Base-by-base conservation (phyloP, 768 basidiomycete species). In the Termitomyces sp. region DNA sequence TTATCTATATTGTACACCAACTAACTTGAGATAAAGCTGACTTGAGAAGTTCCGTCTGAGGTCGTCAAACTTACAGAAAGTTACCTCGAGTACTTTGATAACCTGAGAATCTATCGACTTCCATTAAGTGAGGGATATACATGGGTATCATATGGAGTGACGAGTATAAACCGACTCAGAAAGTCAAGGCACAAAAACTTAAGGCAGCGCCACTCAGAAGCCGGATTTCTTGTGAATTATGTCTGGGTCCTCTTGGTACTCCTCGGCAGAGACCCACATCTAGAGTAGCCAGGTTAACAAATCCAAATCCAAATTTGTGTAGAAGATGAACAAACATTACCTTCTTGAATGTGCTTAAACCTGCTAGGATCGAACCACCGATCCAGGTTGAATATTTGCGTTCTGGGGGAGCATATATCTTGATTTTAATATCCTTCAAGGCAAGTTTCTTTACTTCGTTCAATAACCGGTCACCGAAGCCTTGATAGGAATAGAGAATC, bases 241-340 rank as follows among this genome's bases (percentile, higher is more conserved):
- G 68, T 98, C 95, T 55, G 96, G 95, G 74, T 98, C 96, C 73
- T 99, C 96, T 74, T 97, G 94, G 70, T 98, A 98, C 74, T 98
- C 97, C 74, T 99, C 96, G 39, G 95, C 95, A 46, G 94, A 95
- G 51, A 99, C 93, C 96, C 97, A 99, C 96, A 99, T 98, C 94
- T 97, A 57, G 18, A 56, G 37, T 54, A 32, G 48, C 27, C 32
- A 62, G 42, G 47, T 55, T 56, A 58, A 58, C 49, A 57, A 63
- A 22, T 51, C 32, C 49, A 57, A 63, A 22, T 51, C 32, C 55
- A 54, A 27, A 54, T 63, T 55, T 42, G 47, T 51, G 52, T 27
- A 47, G 30, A 53, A 34, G 27, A 52, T 14, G 13, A 24, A 46
- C n/a, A 30, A 45, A 53, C 64, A 69, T 55, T 56, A 90, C 95